These are phyloP conservation scores for Mycocentrospora acerina DNA, from an alignment of 2,329 filamentous ascomycete species.

Conservation along the genomic window DNA sequence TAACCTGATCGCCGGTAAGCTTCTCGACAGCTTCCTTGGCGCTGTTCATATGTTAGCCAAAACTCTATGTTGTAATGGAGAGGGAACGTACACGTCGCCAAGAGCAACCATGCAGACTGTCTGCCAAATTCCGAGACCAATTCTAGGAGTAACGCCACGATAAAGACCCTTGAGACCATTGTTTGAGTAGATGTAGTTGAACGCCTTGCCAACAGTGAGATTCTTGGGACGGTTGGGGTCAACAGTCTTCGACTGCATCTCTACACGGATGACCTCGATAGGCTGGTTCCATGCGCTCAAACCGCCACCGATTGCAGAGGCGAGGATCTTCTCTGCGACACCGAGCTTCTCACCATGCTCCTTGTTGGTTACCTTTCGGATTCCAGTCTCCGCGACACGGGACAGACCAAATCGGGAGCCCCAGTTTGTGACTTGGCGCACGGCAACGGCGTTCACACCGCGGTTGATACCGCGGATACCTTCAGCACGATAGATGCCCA, in stretches of 20 bases:
- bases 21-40: constrained; percentile 68
- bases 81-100: constrained; percentile 82
- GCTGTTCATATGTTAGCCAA: constrained; percentile 44
- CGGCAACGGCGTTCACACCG: constrained; percentile 97
- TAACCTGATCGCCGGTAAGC: constrained; percentile 63
- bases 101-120: constrained; percentile 99
- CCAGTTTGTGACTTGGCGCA: constrained; percentile 99
- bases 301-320: constrained; percentile 85
- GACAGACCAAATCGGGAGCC: constrained; percentile 93
- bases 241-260: constrained; percentile 99
- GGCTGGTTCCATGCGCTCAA: constrained; percentile 98
- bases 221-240: constrained; percentile 99
- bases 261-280: constrained; percentile 98
- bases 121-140: constrained; percentile 97
- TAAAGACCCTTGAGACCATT: constrained; percentile 93
- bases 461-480: constrained; percentile 96
- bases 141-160: constrained; percentile 89
- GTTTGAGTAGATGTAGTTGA: constrained; percentile 82
- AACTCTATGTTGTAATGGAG: too few relatives aligned
- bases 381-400: constrained; percentile 85
- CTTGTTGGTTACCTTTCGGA: constrained; percentile 78
- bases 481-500: constrained; percentile 93
- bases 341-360: constrained; percentile 74
- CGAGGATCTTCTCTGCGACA: constrained; percentile 83
- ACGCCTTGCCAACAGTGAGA: constrained; percentile 86